Evolutionary conservation across 169 alveolate genomes (phyloP).

Genomic region (Perkinsus olseni): DNA sequence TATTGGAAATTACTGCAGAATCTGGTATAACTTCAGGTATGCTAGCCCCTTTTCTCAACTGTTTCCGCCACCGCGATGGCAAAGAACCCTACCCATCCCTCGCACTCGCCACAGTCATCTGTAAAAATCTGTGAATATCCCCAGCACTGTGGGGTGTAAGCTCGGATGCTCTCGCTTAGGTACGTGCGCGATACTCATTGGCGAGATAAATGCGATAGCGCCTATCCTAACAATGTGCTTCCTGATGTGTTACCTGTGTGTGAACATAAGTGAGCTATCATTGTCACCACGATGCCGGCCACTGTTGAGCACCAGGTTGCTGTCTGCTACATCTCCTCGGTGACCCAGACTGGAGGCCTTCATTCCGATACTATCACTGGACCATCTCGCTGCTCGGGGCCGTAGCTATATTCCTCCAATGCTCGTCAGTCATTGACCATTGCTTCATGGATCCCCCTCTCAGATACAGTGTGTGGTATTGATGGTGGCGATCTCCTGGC

Average conservation of each 20-base stretch:
- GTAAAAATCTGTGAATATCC: neutral
- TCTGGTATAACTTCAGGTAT: neutral
- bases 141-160: neutral
- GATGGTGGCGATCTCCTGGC: constrained; percentile 51
- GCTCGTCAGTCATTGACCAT: neutral
- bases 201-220: constrained; percentile 48
- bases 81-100: neutral
- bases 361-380: constrained; percentile 43
- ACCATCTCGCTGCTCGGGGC: constrained; percentile 18
- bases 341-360: constrained; percentile 64
- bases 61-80: constrained; percentile 24
- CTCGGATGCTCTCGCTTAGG: constrained; percentile 3
- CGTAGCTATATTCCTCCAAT: neutral
- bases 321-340: constrained; percentile 44
- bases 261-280: constrained; percentile 27
- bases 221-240: constrained; percentile 54
- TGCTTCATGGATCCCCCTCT: neutral
- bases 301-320: constrained; percentile 27
- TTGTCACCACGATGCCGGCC: neutral
- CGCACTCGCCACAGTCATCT: constrained; percentile 11
- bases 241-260: constrained; percentile 48
- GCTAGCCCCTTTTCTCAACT: neutral
- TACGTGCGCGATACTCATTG: constrained; percentile 23
- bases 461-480: constrained; percentile 31
- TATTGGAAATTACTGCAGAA: neutral